Evolutionary conservation across 116 monocot species (phyloP).

Genomic region (Cymodocea nodosa): DNA sequence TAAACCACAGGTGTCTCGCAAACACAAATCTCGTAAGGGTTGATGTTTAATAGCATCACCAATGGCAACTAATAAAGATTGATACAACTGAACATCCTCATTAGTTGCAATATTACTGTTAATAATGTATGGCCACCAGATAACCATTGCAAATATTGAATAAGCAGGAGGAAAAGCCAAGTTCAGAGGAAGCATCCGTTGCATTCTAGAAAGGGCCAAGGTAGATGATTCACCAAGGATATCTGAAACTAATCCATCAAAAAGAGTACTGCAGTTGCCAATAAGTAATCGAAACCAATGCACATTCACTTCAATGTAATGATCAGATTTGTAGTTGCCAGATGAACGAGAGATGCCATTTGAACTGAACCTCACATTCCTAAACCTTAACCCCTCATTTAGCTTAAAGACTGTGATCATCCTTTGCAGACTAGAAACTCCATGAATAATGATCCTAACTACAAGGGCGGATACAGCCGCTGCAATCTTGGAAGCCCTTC

Average conservation of each 20-base stretch:
- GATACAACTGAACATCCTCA: conserved; percentile 74
- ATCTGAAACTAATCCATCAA: conserved; percentile 78
- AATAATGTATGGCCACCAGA: conserved; percentile 85
- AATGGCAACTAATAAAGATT: conserved; percentile 46
- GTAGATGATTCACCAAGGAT: conserved; percentile 71
- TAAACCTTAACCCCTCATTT: conserved; percentile 86
- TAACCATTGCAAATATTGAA: conserved; percentile 79
- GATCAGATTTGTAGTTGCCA: conserved; percentile 43
- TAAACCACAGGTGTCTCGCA: conserved; percentile 45
- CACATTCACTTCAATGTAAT: conserved; percentile 47
- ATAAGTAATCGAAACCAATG: conserved; percentile 86
- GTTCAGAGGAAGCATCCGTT: conserved; percentile 68
- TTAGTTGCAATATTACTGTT: conserved; percentile 46
- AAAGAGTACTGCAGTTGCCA: conserved; percentile 71
- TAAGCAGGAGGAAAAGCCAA: conserved; percentile 72
- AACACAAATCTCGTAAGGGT: conserved; percentile 76
- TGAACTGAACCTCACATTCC: conserved; percentile 54
- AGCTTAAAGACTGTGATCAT: conserved; percentile 74
- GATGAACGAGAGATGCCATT: conserved; percentile 73
- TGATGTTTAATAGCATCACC: conserved; percentile 67
- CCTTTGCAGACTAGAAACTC: conserved; percentile 62
- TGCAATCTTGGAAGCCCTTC: conserved; percentile 53
- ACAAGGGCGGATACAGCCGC: conserved; percentile 90
- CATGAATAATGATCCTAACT: conserved; percentile 69
- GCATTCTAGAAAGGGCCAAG: conserved; percentile 77